Base-by-base conservation (phyloP, 179 eudicot species). In the Sideroxylon spinosum region DNA sequence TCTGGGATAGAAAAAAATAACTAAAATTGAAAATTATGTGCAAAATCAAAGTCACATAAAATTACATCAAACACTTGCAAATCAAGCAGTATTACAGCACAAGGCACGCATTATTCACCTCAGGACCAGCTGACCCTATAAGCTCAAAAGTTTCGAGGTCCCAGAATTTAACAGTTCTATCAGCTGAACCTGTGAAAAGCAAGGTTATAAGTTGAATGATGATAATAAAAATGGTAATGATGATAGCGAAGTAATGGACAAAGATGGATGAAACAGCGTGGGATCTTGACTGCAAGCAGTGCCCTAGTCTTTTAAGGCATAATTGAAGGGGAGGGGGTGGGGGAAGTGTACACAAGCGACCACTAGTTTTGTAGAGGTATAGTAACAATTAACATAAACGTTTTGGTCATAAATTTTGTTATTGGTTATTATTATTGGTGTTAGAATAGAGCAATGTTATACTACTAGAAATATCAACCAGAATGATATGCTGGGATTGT, bases 141-240 rank as follows among this genome's bases (percentile, higher is more conserved):
- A 92, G 98, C 87, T 95, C 99, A 87, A 95, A 93, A 73, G 99
- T 93, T 84, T 95, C 99, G 76, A 95, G 98, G 85, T 95, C 99
- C 97, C 98, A 95, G 82, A 93, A 95, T 82, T 93, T 95, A 65
- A 95, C 99, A 25, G 99, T 93, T 86, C 84, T 88, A 78, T 95
- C 99, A 82, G 99, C 91, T 59, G 99, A 92, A 78, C 99, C 99
- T 95, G 86, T 29, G 32, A 7, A 84, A 78, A 59, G 78, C 77
- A 76, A 76, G 55, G 29, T 17, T 65, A 19, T 46, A 59, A 59
- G 67, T 16, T 74, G 19, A 73, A 20, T 61, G 16, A 57, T 1
- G 52, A 74, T 23, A 26, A 50, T 68, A 69, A 44, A 6, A 22
- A 6, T 53, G 11, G 25, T 8, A 3, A 59, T 14, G 28, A 37